Conservation (phyloP, 805 yeast species). For the Lachancea mirantina region DNA sequence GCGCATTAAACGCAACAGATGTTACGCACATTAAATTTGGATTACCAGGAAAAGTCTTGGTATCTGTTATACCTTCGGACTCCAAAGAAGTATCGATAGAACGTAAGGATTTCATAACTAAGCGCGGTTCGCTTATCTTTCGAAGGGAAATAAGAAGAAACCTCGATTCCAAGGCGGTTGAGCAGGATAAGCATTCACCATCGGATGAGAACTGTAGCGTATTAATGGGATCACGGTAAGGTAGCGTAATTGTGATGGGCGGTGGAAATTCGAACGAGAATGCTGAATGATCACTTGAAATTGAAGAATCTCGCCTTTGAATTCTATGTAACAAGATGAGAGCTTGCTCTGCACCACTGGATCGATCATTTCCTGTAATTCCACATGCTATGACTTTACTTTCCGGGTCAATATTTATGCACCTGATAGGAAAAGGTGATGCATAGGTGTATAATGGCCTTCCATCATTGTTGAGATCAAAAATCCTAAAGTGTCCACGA, state of each 20-base stretch:
- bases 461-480: constrained; percentile 52
- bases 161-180: constrained; percentile 62
- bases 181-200: constrained; percentile 63
- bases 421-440: constrained; percentile 69
- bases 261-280: constrained; percentile 34
- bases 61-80: constrained; percentile 83
- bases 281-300: constrained; percentile 5
- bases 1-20: constrained; percentile 55
- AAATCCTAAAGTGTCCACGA: constrained; percentile 60
- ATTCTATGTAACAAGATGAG: constrained; percentile 54
- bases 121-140: constrained; percentile 55
- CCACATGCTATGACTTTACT: constrained; percentile 70
- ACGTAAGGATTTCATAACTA: constrained; percentile 62
- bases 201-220: constrained; percentile 65
- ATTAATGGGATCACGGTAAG: constrained; percentile 80
- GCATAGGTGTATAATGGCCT: constrained; percentile 59
- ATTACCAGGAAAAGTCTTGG: constrained; percentile 64
- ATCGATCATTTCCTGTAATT: constrained; percentile 69
- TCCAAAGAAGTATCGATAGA: constrained; percentile 60
- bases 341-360: constrained; percentile 66
- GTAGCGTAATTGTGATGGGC: constrained; percentile 69
- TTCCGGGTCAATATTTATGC: constrained; percentile 61
- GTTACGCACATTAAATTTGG: constrained; percentile 47
- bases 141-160: constrained; percentile 66
- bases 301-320: constrained; percentile 12